These are phyloP conservation scores for Verticillium tricorpus DNA, from an alignment of 2,329 filamentous ascomycete genomes.

Conservation along the genomic window DNA sequence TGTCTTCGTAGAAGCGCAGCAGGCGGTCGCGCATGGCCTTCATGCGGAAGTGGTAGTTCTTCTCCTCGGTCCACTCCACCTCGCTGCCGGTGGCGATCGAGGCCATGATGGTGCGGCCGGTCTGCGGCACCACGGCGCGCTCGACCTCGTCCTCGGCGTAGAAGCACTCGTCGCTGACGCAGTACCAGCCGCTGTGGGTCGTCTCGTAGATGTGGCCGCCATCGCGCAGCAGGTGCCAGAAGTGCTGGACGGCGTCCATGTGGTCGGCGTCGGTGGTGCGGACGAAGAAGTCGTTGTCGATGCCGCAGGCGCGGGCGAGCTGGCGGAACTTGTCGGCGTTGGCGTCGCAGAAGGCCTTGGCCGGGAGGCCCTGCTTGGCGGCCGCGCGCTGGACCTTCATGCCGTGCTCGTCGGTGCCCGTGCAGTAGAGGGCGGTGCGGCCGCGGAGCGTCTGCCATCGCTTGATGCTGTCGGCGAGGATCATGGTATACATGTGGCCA, in stretches of 20 bases:
- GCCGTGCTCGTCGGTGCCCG: constrained; percentile 95
- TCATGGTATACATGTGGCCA: constrained; percentile 90
- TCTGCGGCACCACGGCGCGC: constrained; percentile 69
- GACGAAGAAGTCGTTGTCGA: constrained; percentile 83
- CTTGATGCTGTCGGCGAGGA: constrained; percentile 87
- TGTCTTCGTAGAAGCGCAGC: constrained; percentile 72
- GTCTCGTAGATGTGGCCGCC: constrained; percentile 76
- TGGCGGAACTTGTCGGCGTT: constrained; percentile 76
- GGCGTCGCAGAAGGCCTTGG: constrained; percentile 83
- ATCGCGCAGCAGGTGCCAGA: constrained; percentile 78
- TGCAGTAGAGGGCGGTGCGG: constrained; percentile 68
- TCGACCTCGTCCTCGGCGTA: constrained; percentile 76
- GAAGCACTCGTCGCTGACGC: constrained; percentile 93
- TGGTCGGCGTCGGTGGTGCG: constrained; percentile 85
- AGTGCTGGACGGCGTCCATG: constrained; percentile 78
- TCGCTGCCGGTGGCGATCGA: constrained; percentile 85
- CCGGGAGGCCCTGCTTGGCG: constrained; percentile 60
- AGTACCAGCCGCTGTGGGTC: constrained; percentile 94
- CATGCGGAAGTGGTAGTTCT: constrained; percentile 91
- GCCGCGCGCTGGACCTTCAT: constrained; percentile 95
- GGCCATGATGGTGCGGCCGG: constrained; percentile 77
- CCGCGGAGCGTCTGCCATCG: constrained; percentile 81
- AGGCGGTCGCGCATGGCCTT: constrained; percentile 77
- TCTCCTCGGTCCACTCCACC: constrained; percentile 91
- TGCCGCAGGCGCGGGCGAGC: constrained; percentile 63